phyloP scores from a whole-genome alignment of 2,329 filamentous ascomycete genomes.

The Colletotrichum karsti region DNA sequence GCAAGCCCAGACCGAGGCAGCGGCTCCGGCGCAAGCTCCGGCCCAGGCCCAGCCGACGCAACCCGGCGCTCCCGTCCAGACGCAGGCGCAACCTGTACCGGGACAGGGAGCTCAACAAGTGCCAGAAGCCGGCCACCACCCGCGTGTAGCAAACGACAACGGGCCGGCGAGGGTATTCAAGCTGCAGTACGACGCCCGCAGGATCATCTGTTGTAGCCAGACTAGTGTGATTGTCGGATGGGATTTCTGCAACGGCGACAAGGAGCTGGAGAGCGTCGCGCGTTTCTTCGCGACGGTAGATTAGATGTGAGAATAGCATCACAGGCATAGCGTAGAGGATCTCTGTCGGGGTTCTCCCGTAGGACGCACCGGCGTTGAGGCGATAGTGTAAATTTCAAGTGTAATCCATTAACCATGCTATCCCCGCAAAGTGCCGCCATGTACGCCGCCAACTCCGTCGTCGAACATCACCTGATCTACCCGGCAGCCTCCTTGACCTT shows the following conservation, averaged over 20 bases:
- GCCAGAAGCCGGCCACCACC: conserved; percentile 46
- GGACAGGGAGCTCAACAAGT: conserved; percentile 19
- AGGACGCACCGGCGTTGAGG: not conserved
- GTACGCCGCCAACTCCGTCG: not conserved
- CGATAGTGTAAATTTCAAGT: not conserved
- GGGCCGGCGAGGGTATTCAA: conserved; percentile 83
- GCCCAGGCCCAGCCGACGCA: conserved; percentile 3
- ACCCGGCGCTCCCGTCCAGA: conserved; percentile 25
- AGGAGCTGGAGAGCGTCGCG: conserved; percentile 79
- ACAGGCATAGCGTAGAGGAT: conserved; percentile 21
- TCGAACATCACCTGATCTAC: not conserved
- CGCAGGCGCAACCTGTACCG: conserved; percentile 24
- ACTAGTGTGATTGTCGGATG: conserved; percentile 92
- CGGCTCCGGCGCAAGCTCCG: not conserved
- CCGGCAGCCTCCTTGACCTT: conserved; percentile 84
- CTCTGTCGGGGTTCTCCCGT: not conserved
- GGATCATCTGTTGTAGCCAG: conserved; percentile 95
- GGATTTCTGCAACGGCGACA: conserved; percentile 93
- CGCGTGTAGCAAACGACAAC: conserved; percentile 56
- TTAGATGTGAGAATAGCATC: conserved; percentile 36
- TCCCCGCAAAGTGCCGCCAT: not conserved
- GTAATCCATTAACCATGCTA: not conserved
- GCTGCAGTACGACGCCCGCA: conserved; percentile 91
- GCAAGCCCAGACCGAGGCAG: not conserved
- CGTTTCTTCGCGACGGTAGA: conserved; percentile 78